A percentile compares a stretch with the other conserved stretches of the same genome.
Conservation (phyloP, 805 yeast species). For the Phaffomyces thermotolerans region DNA sequence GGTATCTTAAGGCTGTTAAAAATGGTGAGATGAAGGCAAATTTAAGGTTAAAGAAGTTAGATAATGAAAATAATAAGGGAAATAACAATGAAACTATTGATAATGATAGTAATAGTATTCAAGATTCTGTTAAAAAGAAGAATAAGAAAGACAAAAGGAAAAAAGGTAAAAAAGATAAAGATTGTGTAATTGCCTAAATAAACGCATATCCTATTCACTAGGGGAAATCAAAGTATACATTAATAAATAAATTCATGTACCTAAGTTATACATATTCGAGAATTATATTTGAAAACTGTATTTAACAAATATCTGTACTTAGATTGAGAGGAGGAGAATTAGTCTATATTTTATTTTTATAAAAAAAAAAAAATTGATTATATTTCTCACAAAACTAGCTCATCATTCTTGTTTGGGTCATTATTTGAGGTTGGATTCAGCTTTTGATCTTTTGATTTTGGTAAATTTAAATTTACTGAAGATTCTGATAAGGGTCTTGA, state of each 20-base stretch:
- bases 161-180: slow-evolving; percentile 13
- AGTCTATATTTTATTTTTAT: background rate
- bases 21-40: slow-evolving; percentile 47
- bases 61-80: background rate
- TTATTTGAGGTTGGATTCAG: background rate
- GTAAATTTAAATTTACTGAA: slow-evolving; percentile 1
- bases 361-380: background rate
- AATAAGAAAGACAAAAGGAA: slow-evolving; percentile 6
- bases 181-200: slow-evolving; percentile 18
- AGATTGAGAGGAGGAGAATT: background rate
- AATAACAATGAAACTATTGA: slow-evolving; percentile 1
- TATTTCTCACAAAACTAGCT: background rate
- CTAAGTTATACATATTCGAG: too few species aligned
- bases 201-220: background rate
- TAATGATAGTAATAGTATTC: background rate
- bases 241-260: background rate
- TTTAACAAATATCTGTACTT: too few species aligned
- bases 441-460: background rate
- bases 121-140: slow-evolving; percentile 2
- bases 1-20: slow-evolving; percentile 73
- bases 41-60: slow-evolving; percentile 23
- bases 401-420: background rate
- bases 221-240: slow-evolving; percentile 1
- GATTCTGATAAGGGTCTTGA: slow-evolving; percentile 6
- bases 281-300: too few species aligned